Evolutionary conservation across 2,329 filamentous ascomycete genomes (phyloP).

Genomic region (Beauveria caledonica): DNA sequence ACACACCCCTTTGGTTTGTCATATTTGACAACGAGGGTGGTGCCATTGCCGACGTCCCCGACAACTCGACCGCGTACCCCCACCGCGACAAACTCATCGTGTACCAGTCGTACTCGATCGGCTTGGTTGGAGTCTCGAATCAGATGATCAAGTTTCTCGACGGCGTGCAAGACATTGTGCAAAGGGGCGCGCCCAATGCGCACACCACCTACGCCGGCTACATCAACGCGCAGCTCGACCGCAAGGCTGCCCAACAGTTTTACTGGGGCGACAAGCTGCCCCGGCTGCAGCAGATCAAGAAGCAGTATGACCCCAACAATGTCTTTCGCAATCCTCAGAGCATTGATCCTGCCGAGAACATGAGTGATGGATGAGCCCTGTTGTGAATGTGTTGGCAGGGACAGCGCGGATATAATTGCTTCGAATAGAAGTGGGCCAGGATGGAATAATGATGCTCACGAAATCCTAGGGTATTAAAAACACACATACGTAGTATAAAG

Average conservation of each 20-base stretch:
- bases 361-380: background rate
- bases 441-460: too few species aligned
- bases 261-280: constrained; percentile 50
- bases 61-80: constrained; percentile 50
- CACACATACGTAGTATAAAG: too few species aligned
- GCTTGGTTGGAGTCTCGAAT: constrained; percentile 35
- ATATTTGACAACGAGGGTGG: constrained; percentile 57
- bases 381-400: too few species aligned
- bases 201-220: constrained; percentile 55
- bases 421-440: too few species aligned
- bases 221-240: constrained; percentile 43
- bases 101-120: constrained; percentile 53
- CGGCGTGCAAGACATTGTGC: constrained; percentile 40
- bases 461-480: too few species aligned
- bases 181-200: constrained; percentile 27
- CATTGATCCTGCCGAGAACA: constrained; percentile 26
- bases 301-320: constrained; percentile 42
- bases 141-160: constrained; percentile 42
- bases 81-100: constrained; percentile 58
- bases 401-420: too few species aligned
- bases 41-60: constrained; percentile 46
- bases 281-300: constrained; percentile 40
- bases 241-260: constrained; percentile 33
- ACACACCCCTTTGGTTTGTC: constrained; percentile 49
- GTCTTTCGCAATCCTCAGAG: constrained; percentile 54